Base-by-base conservation (phyloP, 2,329 filamentous ascomycete genomes). In the Claviceps maximensis region DNA sequence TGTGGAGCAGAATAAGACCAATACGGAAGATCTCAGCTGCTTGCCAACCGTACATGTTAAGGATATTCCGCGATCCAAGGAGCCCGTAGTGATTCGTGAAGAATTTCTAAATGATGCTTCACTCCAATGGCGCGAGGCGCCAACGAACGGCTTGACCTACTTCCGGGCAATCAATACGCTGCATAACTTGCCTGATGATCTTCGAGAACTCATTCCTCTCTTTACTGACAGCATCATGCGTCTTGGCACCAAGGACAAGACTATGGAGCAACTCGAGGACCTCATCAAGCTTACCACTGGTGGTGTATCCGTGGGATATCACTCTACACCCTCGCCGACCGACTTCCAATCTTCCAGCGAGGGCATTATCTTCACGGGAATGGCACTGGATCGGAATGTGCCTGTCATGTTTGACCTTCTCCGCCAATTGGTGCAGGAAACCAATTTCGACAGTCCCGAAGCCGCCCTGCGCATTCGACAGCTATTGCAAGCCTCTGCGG, bases 201-300 rank as follows among this genome's bases (percentile, higher is more conserved):
- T 97, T 51, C 80, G 93, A 51, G 76, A 87, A 60, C 74, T 97
- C 54, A 79, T 97, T 48, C 93, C 93, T 0, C 73, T 98, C 0
- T 97, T 97, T 65, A 89, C 87, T 15, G 90, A 95, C 64, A 84
- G 87, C 40, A 83, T 98, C 56, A 93, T 96, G 86, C 85, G 93
- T 21, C 78, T 98, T 9, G 93, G 93, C 15, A 98, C 91, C 2
- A 86, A 86, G 60, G 80, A 83, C 55, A 87, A 87, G 76, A 83
- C 83, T 0, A 96, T 95, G 86, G 93, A 96, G 67, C 84, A 96
- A 67, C 79, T 97, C 50, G 93, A 98, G 68, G 93, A 97, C 63
- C 71, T 90, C 53, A 96, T 98, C 67, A 97, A 97, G 68, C 77
- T 97, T 31, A 95, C 94, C 72, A 97, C 93, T 1, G 93, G 93